These are phyloP conservation scores for Termitomyces sp. DNA, from an alignment of 768 basidiomycete genomes.

Conservation along the genomic window DNA sequence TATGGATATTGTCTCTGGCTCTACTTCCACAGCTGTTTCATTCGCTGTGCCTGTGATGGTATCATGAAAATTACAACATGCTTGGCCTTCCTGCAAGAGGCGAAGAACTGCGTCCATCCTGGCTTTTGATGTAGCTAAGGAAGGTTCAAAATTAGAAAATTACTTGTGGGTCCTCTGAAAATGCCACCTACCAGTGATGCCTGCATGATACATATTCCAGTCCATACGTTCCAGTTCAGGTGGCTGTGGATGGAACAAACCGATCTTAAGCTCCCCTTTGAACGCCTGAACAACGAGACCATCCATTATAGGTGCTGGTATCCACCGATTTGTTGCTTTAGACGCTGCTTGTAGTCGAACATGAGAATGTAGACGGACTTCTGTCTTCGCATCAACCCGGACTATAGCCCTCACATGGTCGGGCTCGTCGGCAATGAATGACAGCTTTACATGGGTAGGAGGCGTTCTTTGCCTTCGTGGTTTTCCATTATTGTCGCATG, in stretches of 20 bases:
- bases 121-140: slow-evolving; percentile 53
- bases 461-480: slow-evolving; percentile 41
- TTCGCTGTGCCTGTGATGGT: slow-evolving; percentile 37
- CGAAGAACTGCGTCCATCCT: slow-evolving; percentile 61
- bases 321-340: slow-evolving; percentile 45
- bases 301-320: slow-evolving; percentile 46
- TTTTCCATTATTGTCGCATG: slow-evolving; percentile 59
- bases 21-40: neutral
- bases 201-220: slow-evolving; percentile 63
- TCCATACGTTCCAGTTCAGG: slow-evolving; percentile 58
- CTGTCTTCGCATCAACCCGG: slow-evolving; percentile 46
- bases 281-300: slow-evolving; percentile 52
- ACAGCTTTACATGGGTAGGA: slow-evolving; percentile 38
- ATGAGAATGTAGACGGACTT: slow-evolving; percentile 61
- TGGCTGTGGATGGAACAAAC: slow-evolving; percentile 53
- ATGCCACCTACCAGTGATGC: slow-evolving; percentile 46
- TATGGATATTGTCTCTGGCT: neutral
- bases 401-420: slow-evolving; percentile 46
- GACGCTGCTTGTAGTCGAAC: slow-evolving; percentile 59
- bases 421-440: slow-evolving; percentile 29
- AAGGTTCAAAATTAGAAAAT: neutral
- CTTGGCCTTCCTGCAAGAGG: slow-evolving; percentile 37
- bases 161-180: neutral
- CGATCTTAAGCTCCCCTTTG: slow-evolving; percentile 52
- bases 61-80: slow-evolving; percentile 47